Base-by-base conservation (phyloP, 805 yeast species). In the Spathaspora gorwiae region DNA sequence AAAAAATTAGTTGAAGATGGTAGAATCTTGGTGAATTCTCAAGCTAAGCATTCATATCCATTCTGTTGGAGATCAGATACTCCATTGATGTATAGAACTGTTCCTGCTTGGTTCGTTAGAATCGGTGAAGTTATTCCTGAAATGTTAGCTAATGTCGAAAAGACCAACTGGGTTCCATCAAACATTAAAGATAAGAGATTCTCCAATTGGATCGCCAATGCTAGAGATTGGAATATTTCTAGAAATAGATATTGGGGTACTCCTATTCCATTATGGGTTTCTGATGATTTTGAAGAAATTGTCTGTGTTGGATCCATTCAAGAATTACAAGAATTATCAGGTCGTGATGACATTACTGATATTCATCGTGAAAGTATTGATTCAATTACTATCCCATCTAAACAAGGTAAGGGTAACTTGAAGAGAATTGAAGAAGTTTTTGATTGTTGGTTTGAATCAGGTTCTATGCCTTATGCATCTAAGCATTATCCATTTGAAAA, bases 21-120 rank as follows among this genome's bases (percentile, higher is more conserved):
- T 42, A 79, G 84, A 54, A 55, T 94, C 33, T 73, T 94, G 53
- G 78, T 81, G 37, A 84, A 83, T 47, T 73, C 88, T 37, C 98
- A 94, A 75, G 77, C 90, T 54, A 83, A 83, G 72, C 99, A 94
- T 78, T 85, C 95, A 67, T 94, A 94, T 70, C 99, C 99, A 59
- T 94, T 94, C 85, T 94, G 99, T 75, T 94, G 99, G 99, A 86
- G 99, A 80, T 92, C 98, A 3, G 99, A 94, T 64, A 94, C 99
- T 29, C 99, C 99, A 44, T 81, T 94, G 64, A 68, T 94, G 54
- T 94, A 94, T 76, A 83, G 96, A 73, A 84, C 97, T 34, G 97
- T 94, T 54, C 99, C 99, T 42, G 92, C 98, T 31, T 94, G 99
- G 99, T 94, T 94, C 60, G 94, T 94, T 48, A 84, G 96, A 64